These are phyloP conservation scores for Sordariomycetes sp. DNA, from an alignment of 2,329 filamentous ascomycete species.

Conservation along the genomic window DNA sequence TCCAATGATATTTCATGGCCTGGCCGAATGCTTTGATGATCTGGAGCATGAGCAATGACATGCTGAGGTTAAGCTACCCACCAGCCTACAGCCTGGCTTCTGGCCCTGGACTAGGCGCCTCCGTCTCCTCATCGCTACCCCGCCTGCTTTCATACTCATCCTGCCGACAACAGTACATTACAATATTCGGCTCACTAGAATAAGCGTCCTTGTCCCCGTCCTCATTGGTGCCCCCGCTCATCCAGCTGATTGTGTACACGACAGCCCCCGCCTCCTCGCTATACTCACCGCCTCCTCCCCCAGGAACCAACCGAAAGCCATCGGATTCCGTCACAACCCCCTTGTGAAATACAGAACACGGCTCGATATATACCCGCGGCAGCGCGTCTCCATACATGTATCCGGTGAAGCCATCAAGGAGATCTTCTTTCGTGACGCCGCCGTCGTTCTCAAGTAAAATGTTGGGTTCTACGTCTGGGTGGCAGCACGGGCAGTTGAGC, in stretches of 20 bases:
- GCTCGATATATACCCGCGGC: not conserved
- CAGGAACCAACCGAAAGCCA: too few relatives aligned
- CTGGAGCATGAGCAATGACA: too few relatives aligned
- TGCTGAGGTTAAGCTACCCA: too few relatives aligned
- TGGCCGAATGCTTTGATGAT: too few relatives aligned
- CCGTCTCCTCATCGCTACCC: not conserved
- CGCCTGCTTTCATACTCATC: not conserved
- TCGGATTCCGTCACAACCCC: not conserved
- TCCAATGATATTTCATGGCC: too few relatives aligned
- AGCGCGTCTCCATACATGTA: not conserved
- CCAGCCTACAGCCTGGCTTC: too few relatives aligned
- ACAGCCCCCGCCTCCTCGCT: not conserved
- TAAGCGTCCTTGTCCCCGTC: not conserved
- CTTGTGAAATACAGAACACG: not conserved
- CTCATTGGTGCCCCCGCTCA: not conserved
- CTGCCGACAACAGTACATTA: not conserved
- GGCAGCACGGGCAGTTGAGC: constrained; percentile 1
- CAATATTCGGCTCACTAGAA: not conserved
- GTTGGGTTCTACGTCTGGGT: not conserved
- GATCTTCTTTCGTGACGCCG: constrained; percentile 1
- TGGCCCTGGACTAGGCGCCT: too few relatives aligned
- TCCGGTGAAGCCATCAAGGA: not conserved
- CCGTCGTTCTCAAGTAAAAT: constrained; percentile 1
- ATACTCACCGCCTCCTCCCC: not conserved
- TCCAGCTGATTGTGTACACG: not conserved